Evolutionary conservation across 2,329 filamentous ascomycete species (phyloP), one percentile per base, ranked within the genome.

Genomic region (Diaporthe sp.): DNA sequence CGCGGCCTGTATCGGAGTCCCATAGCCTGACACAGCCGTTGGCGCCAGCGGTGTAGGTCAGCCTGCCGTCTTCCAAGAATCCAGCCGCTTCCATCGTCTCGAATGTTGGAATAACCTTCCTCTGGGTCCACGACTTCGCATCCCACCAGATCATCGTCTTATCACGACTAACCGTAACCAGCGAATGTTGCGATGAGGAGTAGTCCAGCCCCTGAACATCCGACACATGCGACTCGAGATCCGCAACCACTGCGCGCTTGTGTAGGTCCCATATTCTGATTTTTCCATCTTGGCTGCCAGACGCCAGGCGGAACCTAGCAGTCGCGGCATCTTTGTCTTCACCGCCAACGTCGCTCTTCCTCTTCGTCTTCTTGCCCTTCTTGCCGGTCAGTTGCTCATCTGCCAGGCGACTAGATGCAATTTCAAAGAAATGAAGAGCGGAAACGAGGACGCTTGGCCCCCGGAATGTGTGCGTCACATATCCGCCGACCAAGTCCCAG

Each of bases 101-200:
- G 47, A 97, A 87, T 27, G 95, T 94, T 17, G 95, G 96, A 55
- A 97, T 92, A 0, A 97, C 93, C 75, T 93, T 93, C 77, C 92
- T 89, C 56, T 92, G 86, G 83, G 96, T 96, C 95, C 97, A 99
- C 30, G 92, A 95, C 77, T 87, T 90, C 27, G 93, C 89, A 83
- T 98, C 94, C 96, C 97, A 99, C 83, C 97, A 89, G 76, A 97
- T 97, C 71, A 97, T 90, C 0, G 97, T 98, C 85, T 98, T 97
- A 85, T 99, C 97, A 84, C 97, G 91, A 81, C 95, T 94, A 27
- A 92, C 95, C 7, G 95, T 97, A 2, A 99, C 88, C 39, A 99
- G 86, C 7, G 92, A 86, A 80, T 96, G 92, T 79, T 95, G 91
- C 71, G 92, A 85, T 0, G 91, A 83, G 7, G 94, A 97, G 82